Base-by-base conservation (phyloP, 805 yeast species). In the Candida methanosorbosa region DNA sequence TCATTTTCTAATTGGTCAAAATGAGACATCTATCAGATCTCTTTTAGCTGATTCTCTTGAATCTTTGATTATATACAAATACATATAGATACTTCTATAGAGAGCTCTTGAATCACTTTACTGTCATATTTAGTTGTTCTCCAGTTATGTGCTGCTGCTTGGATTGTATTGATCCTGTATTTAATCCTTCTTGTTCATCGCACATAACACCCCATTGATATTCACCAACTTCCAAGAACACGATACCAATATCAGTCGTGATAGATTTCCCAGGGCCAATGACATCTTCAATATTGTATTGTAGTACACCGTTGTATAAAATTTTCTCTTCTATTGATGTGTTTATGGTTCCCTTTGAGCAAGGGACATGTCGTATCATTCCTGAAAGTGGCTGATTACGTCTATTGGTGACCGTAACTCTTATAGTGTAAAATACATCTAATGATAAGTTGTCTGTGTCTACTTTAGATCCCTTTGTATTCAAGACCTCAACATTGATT, bases 141-240 rank as follows among this genome's bases (percentile, higher is more conserved):
- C n/a, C n/a, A n/a, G n/a, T n/a, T n/a, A n/a, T n/a, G 37, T 62
- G 59, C 35, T 64, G 68, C 9, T 52, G 48, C 16, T 56, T 44
- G 5, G 53, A 40, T 7, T 23, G 18, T 8, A 49, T 18, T 11
- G 32, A 19, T 1, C 48, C 66, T 2, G 39, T 43, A 16, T 40
- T 41, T 26, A 40, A 42, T 12, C 48, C 52, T 1, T 44, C 56
- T 38, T 57, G 41, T 37, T 68, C 72, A 36, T 78, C 82, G 42
- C 76, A 63, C 12, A 75, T 54, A 0, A 72, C 70, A 1, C 88
- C 85, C 81, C 95, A 79, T 52, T 84, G 92, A 50, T 79, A 87
- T 32, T 74, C 79, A 2, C 97, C 97, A 30, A 68, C 67, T 36
- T 82, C 88, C 26, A 88, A 59, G 4, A 85, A 71, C 15, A 79